A percentile compares a stretch with the other conserved stretches of the same genome.
phyloP scores from a whole-genome alignment of 2,329 filamentous ascomycete genomes.

The Aspergillus eucalypticola region DNA sequence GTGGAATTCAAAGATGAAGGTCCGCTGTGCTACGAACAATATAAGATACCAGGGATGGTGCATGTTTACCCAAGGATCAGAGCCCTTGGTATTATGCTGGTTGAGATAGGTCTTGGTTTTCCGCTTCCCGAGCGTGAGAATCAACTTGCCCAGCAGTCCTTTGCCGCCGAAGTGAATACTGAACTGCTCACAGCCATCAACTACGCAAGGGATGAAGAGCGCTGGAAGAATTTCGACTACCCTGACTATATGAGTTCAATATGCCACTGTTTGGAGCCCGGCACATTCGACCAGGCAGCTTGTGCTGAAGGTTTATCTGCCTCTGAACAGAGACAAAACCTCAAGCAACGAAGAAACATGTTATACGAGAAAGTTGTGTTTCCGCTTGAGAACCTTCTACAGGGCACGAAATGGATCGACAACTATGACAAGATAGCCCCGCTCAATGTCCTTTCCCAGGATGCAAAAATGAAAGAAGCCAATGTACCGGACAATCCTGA shows the following conservation, averaged over 20 bases:
- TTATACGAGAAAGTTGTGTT: slow-evolving; percentile 6
- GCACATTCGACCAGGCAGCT: neutral
- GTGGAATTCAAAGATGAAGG: neutral
- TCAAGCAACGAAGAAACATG: neutral
- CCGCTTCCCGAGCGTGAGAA: neutral
- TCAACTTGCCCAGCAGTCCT: neutral
- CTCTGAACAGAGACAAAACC: neutral
- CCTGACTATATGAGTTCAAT: neutral
- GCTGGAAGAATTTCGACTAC: neutral
- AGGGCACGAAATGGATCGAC: slow-evolving; percentile 7
- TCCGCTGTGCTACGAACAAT: neutral
- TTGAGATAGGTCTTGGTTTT: neutral
- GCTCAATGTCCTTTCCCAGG: neutral
- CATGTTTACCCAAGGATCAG: slow-evolving; percentile 3
- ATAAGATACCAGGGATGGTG: neutral
- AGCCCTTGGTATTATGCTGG: slow-evolving; percentile 4
- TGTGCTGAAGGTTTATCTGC: neutral
- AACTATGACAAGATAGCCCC: neutral
- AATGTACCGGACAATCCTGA: neutral
- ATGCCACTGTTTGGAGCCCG: neutral
- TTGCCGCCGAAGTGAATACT: neutral
- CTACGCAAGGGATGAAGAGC: neutral
- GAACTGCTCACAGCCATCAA: neutral
- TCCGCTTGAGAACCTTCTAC: slow-evolving; percentile 1
- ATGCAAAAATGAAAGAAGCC: too few species aligned